Evolutionary conservation across 306 rosid genomes (phyloP), one percentile per base, ranked within the genome.

Genomic region (Pterocarpus macrocarpus): DNA sequence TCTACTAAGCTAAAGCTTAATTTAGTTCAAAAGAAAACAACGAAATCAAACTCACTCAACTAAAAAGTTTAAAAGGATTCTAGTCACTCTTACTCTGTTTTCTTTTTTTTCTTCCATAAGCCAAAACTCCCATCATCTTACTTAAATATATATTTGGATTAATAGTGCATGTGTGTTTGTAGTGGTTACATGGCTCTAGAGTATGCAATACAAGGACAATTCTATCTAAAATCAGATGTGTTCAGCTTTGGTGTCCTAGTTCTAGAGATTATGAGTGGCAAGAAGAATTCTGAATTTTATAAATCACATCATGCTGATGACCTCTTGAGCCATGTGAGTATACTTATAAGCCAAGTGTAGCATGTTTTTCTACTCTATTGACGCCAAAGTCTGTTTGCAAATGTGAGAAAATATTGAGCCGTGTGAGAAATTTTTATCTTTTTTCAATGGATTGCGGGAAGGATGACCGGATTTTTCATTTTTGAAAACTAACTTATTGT

Each of bases 171-270:
- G 43, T 47, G 2, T 71, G 16, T 39, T 87, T 76, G 1, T 39
- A 83, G 89, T 55, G 89, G 89, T n/a, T 86, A 86, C 63, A 86
- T 83, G 87, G 34, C 87, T 71, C 89, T 87, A 8, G 85, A 86
- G 1, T 22, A 34, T 66, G 89, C 87, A 59, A 86, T 86, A 87
- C 87, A 58, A 1, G 87, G 89, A 12, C 80, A 86, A 2, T 83
- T 83, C 34, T 86, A 85, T 17, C 30, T 73, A 2, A 87, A 87
- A 69, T 81, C 88, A 8, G 86, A 87, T 44, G 83, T 87, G 41
- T 84, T 73, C 43, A 80, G 90, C 36, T 87, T 89, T 41, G 89
- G 89, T 63, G 78, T 89, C 52, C 30, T 89, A 35, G 64, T 86
- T 73, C 64, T 89, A 44, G 89, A 89, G 82, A 89, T 87, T 44